Base-by-base conservation (phyloP, 345 rosid genomes). In the Populus alba region DNA sequence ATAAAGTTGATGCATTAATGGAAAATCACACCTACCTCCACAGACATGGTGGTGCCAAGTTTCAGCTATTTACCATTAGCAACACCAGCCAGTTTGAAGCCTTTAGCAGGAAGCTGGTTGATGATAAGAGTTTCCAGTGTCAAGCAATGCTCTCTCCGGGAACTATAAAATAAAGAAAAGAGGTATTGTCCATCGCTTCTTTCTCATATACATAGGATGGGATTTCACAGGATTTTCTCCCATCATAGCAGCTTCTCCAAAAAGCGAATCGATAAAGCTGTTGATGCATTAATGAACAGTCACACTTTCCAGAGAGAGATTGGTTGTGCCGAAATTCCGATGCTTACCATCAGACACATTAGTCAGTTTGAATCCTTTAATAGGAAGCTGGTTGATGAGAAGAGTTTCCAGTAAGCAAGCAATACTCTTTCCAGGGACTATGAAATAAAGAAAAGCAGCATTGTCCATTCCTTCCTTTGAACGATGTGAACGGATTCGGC, bases 341-440 rank as follows among this genome's bases (percentile, higher is more conserved):
- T 96, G 99, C 86, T 88, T 92, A n/a, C 98, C 98, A 79, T 96
- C 99, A 6, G 97, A 92, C 53, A 90, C 47, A 72, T 92, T 96
- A 39, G 92, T 80, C 62, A 96, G 83, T 29, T 80, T 72, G 82
- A 87, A 96, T 57, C 98, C 98, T 55, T 77, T 90, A 29, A 75
- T 79, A 7, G 83, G 87, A 53, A 94, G 93, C 83, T 94, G 97
- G 87, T 96, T 92, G 82, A 96, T 89, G 69, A 96, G 89, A 77
- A 96, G 97, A 22, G 99, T 96, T 86, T 96, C 99, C 39, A 96
- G 83, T 84, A 89, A 97, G 83, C 98, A 94, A 45, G 97, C 99
- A 3, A 89, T 67, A 87, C 98, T 96, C 88, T 96, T 96, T 79
- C 99, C 99, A 2, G 91, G 89, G 47, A 96, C 98, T 41, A 74